Conservation (phyloP, 352 stramenopile genomes). For the Phytophthora crassamura region DNA sequence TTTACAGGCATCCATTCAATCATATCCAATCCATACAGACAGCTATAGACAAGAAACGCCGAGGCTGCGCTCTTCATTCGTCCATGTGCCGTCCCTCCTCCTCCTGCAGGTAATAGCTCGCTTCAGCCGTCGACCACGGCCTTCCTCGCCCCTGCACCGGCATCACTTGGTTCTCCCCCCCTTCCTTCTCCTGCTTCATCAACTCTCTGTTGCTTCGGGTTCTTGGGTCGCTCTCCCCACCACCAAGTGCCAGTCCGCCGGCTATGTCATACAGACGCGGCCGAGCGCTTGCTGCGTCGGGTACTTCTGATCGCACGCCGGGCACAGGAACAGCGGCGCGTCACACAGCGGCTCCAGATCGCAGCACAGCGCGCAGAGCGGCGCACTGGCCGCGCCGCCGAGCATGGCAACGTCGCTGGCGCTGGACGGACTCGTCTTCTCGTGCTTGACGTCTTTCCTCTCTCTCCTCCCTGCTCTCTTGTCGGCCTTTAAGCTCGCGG, state of each 20-base stretch:
- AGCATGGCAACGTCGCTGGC: conserved; percentile 65
- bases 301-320: conserved; percentile 84
- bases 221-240: conserved; percentile 2
- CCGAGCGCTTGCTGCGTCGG: conserved; percentile 81
- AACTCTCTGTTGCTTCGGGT: neutral
- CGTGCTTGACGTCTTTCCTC: conserved; percentile 38
- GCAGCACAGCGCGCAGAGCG: conserved; percentile 80
- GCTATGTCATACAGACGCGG: conserved; percentile 61
- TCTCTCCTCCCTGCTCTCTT: conserved; percentile 16
- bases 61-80: conserved; percentile 30
- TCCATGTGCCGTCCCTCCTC: conserved; percentile 30
- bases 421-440: conserved; percentile 72
- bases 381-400: conserved; percentile 43
- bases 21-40: conserved; percentile 45
- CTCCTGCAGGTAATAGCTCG: conserved; percentile 12
- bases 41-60: conserved; percentile 44
- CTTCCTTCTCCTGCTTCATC: neutral
- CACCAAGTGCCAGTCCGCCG: conserved; percentile 3
- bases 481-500: conserved; percentile 20
- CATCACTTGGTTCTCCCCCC: conserved; percentile 1
- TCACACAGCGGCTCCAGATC: conserved; percentile 49
- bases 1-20: conserved; percentile 53
- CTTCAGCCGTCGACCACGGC: conserved; percentile 13
- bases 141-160: conserved; percentile 1
- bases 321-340: conserved; percentile 73